Conservation (phyloP, 2,329 filamentous ascomycete genomes). For the Sporothrix euskadiensis region DNA sequence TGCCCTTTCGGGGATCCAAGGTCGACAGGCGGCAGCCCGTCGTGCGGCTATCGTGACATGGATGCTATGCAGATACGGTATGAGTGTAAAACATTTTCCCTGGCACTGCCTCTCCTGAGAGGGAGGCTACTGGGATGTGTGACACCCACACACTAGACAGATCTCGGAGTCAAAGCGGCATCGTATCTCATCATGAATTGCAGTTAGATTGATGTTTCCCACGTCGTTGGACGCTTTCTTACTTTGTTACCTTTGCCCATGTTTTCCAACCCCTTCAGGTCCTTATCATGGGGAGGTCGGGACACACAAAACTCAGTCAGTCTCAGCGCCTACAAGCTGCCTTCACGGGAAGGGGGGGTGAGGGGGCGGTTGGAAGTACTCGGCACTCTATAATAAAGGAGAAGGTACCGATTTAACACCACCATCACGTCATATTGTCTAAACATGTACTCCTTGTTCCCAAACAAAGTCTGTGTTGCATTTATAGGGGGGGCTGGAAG, state of each 20-base stretch:
- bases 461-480: slow-evolving; percentile 5
- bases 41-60: neutral
- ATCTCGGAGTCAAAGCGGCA: neutral
- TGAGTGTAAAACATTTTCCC: neutral
- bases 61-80: neutral
- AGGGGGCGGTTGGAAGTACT: neutral
- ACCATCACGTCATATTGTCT: neutral
- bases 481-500: neutral
- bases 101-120: neutral
- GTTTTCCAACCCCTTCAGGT: neutral
- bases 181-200: neutral
- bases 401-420: slow-evolving; percentile 1
- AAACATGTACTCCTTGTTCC: slow-evolving; percentile 2
- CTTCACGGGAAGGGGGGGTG: neutral
- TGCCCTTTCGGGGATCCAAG: neutral
- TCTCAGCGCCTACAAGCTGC: neutral
- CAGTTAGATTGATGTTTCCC: neutral
- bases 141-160: neutral
- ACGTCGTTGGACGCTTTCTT: neutral
- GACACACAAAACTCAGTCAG: neutral
- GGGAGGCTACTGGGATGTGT: neutral
- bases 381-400: neutral
- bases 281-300: neutral
- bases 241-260: neutral
- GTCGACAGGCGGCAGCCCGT: neutral